Conservation (phyloP, 768 basidiomycete genomes). For the Trametes coccinea region DNA sequence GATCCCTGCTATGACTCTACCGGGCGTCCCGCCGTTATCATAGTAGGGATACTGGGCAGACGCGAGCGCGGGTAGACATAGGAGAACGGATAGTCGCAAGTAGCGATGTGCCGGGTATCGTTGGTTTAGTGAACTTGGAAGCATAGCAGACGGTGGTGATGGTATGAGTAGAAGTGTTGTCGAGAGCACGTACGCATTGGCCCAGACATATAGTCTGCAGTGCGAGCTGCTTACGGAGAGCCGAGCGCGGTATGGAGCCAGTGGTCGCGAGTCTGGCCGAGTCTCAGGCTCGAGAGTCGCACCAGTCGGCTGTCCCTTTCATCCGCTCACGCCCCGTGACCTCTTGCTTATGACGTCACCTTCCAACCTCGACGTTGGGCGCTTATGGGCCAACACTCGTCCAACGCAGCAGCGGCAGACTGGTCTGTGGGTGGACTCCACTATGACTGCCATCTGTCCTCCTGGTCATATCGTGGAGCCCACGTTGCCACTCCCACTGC, state of each 20-base stretch:
- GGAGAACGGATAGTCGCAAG: background rate
- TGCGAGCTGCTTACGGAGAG: background rate
- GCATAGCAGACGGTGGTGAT: background rate
- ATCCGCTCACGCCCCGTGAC: no score
- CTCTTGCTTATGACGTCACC: background rate
- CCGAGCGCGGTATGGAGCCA: conserved; percentile 8
- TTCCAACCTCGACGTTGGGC: no score
- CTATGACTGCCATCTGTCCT: no score
- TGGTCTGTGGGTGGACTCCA: no score
- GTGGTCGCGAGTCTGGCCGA: background rate
- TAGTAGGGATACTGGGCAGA: conserved; percentile 10
- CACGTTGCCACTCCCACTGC: no score
- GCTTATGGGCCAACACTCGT: no score
- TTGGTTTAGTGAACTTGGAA: background rate
- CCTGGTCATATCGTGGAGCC: no score
- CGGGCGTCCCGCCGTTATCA: conserved; percentile 4
- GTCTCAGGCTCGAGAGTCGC: background rate
- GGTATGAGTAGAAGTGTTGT: background rate
- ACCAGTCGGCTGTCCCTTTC: no score
- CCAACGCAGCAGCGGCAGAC: no score
- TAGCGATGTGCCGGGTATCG: background rate
- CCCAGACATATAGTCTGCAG: background rate
- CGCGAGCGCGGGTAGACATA: conserved; percentile 2
- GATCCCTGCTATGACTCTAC: conserved; percentile 14
- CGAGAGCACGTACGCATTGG: background rate